Evolutionary conservation across 2,329 filamentous ascomycete genomes (phyloP).

Genomic region (Fusarium pseudocircinatum): DNA sequence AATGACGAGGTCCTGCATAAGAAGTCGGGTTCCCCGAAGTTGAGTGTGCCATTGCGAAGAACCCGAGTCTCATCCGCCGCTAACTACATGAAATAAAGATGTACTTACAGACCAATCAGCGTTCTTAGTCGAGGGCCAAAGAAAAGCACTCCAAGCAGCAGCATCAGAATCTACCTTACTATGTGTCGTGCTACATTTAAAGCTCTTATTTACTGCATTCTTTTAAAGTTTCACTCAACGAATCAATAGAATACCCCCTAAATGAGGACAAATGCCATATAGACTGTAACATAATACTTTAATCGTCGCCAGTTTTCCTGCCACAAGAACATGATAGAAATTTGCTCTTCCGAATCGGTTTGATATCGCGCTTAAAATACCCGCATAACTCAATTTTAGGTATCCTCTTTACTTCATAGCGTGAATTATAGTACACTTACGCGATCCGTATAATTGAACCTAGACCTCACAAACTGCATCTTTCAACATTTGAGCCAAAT

Average conservation of each 20-base stretch:
- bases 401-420: background rate
- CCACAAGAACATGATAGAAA: too few species aligned
- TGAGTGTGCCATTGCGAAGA: background rate
- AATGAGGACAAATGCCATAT: too few species aligned
- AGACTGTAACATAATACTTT: too few species aligned
- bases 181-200: background rate
- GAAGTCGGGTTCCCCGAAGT: background rate
- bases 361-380: background rate
- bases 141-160: too few species aligned
- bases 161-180: background rate
- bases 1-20: background rate
- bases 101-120: background rate
- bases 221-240: fast-evolving
- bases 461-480: background rate
- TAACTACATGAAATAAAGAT: background rate
- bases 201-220: background rate
- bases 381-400: background rate
- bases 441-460: background rate
- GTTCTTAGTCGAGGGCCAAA: too few species aligned
- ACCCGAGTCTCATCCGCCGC: background rate
- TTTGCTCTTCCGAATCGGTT: background rate
- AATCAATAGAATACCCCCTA: fast-evolving
- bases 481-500: background rate
- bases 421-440: background rate
- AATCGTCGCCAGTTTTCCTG: too few species aligned